Conservation (phyloP, 768 basidiomycete species). For the Lactarius tabidus region DNA sequence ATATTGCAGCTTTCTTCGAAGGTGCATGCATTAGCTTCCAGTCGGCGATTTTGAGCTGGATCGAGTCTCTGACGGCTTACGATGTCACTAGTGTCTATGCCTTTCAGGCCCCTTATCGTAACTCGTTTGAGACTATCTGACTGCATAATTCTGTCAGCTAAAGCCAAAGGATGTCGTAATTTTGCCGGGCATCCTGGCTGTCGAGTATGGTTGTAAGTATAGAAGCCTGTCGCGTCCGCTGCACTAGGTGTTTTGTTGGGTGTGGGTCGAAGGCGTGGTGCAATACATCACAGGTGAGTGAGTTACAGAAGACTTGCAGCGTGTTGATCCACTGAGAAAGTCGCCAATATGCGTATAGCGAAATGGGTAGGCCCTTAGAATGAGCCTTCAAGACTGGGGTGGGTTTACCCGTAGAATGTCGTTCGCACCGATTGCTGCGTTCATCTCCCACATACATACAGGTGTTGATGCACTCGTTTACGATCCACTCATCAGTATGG, state of each 20-base stretch:
- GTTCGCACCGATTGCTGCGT: conserved; percentile 10
- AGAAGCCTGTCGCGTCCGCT: conserved; percentile 70
- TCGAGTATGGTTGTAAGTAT: conserved; percentile 44
- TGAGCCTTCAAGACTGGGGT: conserved; percentile 67
- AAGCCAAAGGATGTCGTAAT: conserved; percentile 63
- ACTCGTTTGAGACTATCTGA: conserved; percentile 69
- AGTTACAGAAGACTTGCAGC: not conserved
- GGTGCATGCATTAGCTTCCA: conserved; percentile 30
- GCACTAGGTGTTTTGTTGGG: conserved; percentile 69
- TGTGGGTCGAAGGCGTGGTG: conserved; percentile 62
- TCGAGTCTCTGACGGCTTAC: conserved; percentile 43
- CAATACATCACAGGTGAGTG: conserved; percentile 69
- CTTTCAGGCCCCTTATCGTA: conserved; percentile 81
- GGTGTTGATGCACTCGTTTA: conserved; percentile 76
- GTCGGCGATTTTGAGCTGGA: not conserved
- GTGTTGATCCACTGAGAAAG: not conserved
- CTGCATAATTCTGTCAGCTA: conserved; percentile 55
- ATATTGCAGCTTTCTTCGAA: conserved; percentile 78
- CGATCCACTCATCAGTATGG: conserved; percentile 73
- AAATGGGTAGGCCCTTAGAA: conserved; percentile 53
- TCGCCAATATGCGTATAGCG: conserved; percentile 71
- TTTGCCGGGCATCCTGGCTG: conserved; percentile 8
- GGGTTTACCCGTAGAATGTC: conserved; percentile 13
- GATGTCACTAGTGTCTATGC: conserved; percentile 76
- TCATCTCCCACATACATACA: conserved; percentile 12